phyloP scores from a whole-genome alignment of 306 rosid species.

The Lathyrus aphaca region DNA sequence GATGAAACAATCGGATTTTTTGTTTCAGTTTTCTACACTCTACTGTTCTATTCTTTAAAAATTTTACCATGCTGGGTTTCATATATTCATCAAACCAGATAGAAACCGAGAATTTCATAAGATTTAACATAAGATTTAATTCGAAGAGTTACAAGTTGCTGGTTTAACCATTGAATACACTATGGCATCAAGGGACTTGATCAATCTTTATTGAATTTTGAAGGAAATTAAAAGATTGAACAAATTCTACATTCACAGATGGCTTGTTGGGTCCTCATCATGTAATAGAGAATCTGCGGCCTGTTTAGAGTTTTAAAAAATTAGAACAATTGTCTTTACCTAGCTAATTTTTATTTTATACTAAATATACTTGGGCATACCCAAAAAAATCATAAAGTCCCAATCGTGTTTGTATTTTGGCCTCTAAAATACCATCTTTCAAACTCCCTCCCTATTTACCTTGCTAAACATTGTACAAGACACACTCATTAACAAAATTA shows the following conservation, averaged over 20 bases:
- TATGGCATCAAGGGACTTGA: not conserved
- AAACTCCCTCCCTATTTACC: slow-evolving; percentile 11
- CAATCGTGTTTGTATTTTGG: slow-evolving; percentile 14
- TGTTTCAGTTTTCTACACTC: slow-evolving; percentile 20
- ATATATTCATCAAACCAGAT: slow-evolving; percentile 16
- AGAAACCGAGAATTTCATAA: not conserved
- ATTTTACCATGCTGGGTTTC: slow-evolving; percentile 2
- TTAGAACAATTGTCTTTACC: slow-evolving; percentile 3
- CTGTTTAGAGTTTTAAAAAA: not conserved
- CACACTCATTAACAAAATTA: not conserved
- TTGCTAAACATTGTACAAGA: not conserved
- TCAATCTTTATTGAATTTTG: not conserved
- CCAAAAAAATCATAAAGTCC: not conserved
- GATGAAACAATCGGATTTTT: slow-evolving; percentile 24
- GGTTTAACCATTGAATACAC: slow-evolving; percentile 10
- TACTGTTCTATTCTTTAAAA: slow-evolving; percentile 19
- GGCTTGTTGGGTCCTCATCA: not conserved
- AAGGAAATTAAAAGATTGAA: slow-evolving; percentile 12
- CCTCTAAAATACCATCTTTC: not conserved
- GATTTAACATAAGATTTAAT: not conserved
- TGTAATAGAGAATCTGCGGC: slow-evolving; percentile 2
- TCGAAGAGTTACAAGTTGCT: not conserved
- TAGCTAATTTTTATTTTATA: not conserved
- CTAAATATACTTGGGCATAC: not conserved
- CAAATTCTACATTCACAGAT: slow-evolving; percentile 6